Percentiles rank a stretch among this genome's conserved stretches.
These are phyloP conservation scores for Hortiboletus flavorubellus DNA, from an alignment of 768 basidiomycete species.

Conservation along the genomic window DNA sequence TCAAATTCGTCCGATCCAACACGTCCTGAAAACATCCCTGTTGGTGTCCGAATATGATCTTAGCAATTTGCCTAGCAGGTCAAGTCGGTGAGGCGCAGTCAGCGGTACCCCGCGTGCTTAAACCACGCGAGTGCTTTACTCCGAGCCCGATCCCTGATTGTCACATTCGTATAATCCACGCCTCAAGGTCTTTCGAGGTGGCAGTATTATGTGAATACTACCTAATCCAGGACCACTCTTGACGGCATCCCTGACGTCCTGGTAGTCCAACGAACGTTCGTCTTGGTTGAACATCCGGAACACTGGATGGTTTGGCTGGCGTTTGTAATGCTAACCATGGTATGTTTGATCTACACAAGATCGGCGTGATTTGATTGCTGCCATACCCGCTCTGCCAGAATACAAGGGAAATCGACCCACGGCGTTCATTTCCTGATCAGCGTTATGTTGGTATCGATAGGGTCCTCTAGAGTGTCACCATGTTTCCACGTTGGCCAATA, in stretches of 20 bases:
- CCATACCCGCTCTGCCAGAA: background rate
- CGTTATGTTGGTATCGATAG: constrained; percentile 9
- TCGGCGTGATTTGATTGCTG: background rate
- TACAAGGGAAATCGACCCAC: constrained; percentile 8
- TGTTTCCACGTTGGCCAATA: constrained; percentile 9
- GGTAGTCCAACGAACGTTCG: background rate
- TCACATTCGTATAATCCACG: background rate
- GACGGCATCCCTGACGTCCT: background rate
- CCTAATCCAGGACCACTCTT: background rate
- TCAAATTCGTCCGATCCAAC: background rate
- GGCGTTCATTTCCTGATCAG: constrained; percentile 1
- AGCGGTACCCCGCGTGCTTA: background rate
- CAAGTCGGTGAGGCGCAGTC: background rate
- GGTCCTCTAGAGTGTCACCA: background rate
- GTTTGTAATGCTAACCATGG: constrained; percentile 4
- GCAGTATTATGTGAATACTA: background rate
- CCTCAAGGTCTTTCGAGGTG: background rate
- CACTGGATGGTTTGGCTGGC: constrained; percentile 26
- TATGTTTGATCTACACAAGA: constrained; percentile 2
- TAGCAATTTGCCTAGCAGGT: background rate
- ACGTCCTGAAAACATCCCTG: background rate
- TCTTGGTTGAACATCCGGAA: constrained; percentile 4
- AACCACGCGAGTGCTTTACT: background rate
- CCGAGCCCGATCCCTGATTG: background rate
- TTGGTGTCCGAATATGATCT: background rate